Evolutionary conservation across 352 stramenopile species (phyloP).

Genomic region (Lagenidium giganteum): DNA sequence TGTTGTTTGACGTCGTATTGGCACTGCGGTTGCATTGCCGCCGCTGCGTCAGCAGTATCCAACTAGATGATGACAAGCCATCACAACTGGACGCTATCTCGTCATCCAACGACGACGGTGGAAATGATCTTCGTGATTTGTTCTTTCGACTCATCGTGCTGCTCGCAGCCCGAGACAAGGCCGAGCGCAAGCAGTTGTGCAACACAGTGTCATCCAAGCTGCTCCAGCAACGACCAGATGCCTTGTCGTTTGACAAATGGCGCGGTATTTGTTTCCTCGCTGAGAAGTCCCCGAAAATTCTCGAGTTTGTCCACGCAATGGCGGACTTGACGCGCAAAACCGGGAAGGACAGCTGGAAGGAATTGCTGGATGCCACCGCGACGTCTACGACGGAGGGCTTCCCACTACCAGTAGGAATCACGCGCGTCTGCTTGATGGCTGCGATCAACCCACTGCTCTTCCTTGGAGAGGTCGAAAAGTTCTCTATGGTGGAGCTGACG

Average conservation of each 20-base stretch:
- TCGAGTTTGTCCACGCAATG: slow-evolving; percentile 4
- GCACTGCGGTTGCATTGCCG: neutral
- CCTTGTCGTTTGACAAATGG: slow-evolving; percentile 15
- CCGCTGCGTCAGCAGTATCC: slow-evolving; percentile 6
- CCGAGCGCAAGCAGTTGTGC: slow-evolving; percentile 8
- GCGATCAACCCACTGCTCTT: slow-evolving; percentile 1
- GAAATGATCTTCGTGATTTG: slow-evolving; percentile 3
- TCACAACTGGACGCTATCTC: neutral
- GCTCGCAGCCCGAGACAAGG: slow-evolving; percentile 13
- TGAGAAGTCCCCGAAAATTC: slow-evolving; percentile 6
- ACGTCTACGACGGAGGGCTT: neutral
- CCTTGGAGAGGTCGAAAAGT: slow-evolving; percentile 3
- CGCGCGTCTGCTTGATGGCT: slow-evolving; percentile 9
- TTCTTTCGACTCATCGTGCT: slow-evolving; percentile 12
- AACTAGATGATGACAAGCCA: neutral
- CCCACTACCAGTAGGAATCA: neutral
- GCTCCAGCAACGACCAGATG: slow-evolving; percentile 8
- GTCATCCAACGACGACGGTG: slow-evolving; percentile 2
- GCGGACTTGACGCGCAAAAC: neutral
- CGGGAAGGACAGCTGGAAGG: neutral
- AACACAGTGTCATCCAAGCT: slow-evolving; percentile 15
- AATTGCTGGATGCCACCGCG: neutral
- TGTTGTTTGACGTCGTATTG: slow-evolving; percentile 1
- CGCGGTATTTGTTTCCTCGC: slow-evolving; percentile 19
- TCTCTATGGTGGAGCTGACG: slow-evolving; percentile 6